Percentiles rank a stretch among this genome's conserved stretches.
These are phyloP conservation scores for Pichia sp. DNA, from an alignment of 1,139 yeast genomes.

Conservation along the genomic window DNA sequence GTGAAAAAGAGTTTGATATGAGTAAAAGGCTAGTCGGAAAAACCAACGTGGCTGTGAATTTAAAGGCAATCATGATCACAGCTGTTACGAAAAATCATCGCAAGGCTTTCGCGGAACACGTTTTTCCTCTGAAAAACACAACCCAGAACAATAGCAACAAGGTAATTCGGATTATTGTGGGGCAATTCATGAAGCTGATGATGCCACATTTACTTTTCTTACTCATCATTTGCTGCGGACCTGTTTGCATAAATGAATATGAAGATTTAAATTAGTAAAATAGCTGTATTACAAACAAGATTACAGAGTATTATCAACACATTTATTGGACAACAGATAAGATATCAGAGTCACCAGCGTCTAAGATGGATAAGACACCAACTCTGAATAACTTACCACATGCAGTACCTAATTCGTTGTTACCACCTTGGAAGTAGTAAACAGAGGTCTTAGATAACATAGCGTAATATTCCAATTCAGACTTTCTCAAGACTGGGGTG, in stretches of 20 bases:
- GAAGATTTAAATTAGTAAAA: neutral
- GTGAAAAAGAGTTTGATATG: neutral
- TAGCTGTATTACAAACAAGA: conserved; percentile 3
- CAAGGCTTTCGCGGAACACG: too few relatives aligned
- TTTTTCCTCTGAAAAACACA: too few relatives aligned
- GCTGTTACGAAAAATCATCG: too few relatives aligned
- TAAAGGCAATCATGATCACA: too few relatives aligned
- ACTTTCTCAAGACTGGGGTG: conserved; percentile 99
- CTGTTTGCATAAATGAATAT: too few relatives aligned
- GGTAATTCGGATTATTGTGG: too few relatives aligned
- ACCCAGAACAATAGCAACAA: too few relatives aligned
- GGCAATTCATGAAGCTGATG: too few relatives aligned
- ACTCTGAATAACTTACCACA: conserved; percentile 99
- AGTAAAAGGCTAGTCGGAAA: neutral
- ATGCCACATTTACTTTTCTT: too few relatives aligned
- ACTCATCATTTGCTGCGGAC: too few relatives aligned
- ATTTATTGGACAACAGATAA: conserved; percentile 44
- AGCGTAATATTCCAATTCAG: conserved; percentile 99
- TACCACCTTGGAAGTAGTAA: conserved; percentile 99
- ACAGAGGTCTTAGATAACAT: conserved; percentile 98
- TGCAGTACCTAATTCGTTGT: conserved; percentile 99
- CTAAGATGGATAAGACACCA: conserved; percentile 92
- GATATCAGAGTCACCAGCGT: conserved; percentile 99
- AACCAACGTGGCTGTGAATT: neutral
- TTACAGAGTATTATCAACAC: neutral